Conservation (phyloP, 305 asterid species). For the Fraxinus nigra region DNA sequence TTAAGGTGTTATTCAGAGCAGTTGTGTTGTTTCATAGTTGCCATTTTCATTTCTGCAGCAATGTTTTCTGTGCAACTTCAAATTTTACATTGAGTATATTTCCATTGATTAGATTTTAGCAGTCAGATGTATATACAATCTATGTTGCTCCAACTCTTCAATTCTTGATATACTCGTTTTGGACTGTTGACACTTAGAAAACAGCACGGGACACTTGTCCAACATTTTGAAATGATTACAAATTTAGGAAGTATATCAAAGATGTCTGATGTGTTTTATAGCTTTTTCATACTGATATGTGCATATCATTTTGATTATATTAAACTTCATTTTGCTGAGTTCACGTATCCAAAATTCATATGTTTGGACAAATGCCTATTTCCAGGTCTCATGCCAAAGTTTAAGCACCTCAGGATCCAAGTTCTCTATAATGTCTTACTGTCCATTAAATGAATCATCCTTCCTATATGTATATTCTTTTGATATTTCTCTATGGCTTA, state of each 20-base stretch:
- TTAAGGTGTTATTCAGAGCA: constrained; percentile 3
- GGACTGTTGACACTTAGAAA: background rate
- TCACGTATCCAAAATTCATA: background rate
- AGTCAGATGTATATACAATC: background rate
- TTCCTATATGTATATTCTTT: constrained; percentile 9
- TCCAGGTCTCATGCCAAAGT: background rate
- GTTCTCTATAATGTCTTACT: background rate
- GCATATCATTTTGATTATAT: background rate
- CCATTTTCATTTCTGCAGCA: background rate
- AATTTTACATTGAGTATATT: background rate
- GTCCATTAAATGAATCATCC: background rate
- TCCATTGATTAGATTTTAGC: background rate
- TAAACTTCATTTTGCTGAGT: background rate
- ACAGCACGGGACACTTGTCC: background rate
- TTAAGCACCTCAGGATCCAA: background rate
- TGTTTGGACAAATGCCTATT: background rate
- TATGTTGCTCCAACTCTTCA: background rate
- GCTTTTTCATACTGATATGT: background rate
- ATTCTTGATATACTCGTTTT: background rate
- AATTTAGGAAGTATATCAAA: background rate
- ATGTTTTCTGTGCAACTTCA: constrained; percentile 1
- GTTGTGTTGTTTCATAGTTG: background rate
- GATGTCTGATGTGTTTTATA: background rate
- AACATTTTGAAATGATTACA: background rate
- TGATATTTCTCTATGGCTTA: constrained; percentile 3